Evolutionary conservation across 2,329 filamentous ascomycete genomes (phyloP).

Genomic region (Aspergillus eucalypticola): DNA sequence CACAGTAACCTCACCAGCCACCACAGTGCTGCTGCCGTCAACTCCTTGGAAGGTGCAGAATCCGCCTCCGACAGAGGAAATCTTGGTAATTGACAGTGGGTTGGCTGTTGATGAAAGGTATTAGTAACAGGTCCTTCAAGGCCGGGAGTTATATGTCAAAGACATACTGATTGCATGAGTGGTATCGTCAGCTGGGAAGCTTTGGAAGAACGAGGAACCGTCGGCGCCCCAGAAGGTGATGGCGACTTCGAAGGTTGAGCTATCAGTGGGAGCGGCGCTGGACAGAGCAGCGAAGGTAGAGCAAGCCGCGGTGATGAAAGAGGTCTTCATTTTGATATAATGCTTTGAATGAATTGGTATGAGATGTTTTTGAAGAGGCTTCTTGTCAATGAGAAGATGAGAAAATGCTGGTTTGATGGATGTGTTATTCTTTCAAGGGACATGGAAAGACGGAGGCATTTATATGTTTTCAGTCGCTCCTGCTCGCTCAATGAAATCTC

Average conservation of each 20-base stretch:
- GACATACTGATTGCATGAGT: background rate
- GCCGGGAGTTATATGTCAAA: too few relatives aligned
- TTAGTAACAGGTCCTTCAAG: background rate
- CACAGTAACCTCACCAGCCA: background rate
- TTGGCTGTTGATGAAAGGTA: background rate
- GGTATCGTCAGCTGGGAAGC: background rate
- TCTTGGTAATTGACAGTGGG: background rate
- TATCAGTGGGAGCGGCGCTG: background rate
- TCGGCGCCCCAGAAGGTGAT: background rate
- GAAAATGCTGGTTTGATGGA: background rate
- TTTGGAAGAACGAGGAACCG: background rate
- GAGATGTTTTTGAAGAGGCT: too few relatives aligned
- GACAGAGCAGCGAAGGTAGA: background rate
- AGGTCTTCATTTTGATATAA: background rate
- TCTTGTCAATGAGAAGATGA: background rate
- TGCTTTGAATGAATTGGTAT: background rate
- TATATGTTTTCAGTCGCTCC: background rate
- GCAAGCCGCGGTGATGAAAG: background rate
- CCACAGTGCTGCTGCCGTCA: background rate
- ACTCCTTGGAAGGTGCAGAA: background rate
- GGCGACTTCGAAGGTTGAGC: background rate
- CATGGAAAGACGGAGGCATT: background rate
- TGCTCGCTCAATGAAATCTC: background rate
- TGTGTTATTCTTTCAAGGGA: background rate
- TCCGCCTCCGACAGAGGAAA: background rate